Evolutionary conservation across 2,329 filamentous ascomycete species (phyloP).

Genomic region (Colletotrichum nymphaeae): DNA sequence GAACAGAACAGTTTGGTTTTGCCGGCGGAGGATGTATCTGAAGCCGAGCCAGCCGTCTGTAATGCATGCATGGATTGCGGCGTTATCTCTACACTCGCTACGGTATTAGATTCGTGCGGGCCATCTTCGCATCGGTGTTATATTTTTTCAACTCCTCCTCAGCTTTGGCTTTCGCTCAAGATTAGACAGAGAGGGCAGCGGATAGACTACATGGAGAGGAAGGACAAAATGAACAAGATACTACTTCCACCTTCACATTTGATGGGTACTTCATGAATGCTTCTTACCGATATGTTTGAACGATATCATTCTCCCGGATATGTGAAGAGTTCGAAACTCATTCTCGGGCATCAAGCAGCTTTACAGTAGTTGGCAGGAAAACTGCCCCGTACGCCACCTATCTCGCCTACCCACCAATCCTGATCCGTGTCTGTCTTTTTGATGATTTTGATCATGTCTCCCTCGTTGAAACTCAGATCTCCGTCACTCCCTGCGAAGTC

Average conservation of each 20-base stretch:
- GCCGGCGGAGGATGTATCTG: background rate
- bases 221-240: background rate
- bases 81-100: background rate
- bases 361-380: slow-evolving; percentile 89
- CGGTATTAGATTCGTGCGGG: background rate
- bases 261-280: background rate
- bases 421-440: slow-evolving; percentile 84
- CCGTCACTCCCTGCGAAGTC: slow-evolving; percentile 79
- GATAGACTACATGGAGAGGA: background rate
- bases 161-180: background rate
- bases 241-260: background rate
- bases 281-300: background rate
- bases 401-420: slow-evolving; percentile 90
- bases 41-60: background rate
- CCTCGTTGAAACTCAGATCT: slow-evolving; percentile 80
- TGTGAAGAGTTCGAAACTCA: background rate
- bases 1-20: background rate
- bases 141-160: background rate
- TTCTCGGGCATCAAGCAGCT: slow-evolving; percentile 38
- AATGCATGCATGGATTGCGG: background rate
- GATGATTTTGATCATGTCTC: slow-evolving; percentile 80
- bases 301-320: background rate
- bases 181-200: background rate
- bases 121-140: background rate
- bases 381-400: slow-evolving; percentile 73